Evolutionary conservation across 2,329 filamentous ascomycete species (phyloP).

Genomic region (Neurospora sp.): DNA sequence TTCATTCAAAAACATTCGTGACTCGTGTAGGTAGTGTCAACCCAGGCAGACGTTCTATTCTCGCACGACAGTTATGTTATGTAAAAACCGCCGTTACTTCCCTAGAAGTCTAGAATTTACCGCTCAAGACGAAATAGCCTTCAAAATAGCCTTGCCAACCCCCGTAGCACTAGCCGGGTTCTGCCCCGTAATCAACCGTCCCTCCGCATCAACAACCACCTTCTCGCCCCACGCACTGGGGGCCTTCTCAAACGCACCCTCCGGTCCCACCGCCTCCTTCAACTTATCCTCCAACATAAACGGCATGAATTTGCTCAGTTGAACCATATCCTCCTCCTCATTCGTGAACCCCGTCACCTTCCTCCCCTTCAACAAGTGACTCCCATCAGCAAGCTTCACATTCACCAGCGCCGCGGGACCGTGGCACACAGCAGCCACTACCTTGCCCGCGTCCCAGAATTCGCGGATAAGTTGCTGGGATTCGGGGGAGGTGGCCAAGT

Average conservation of each 20-base stretch:
- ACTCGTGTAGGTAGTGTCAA: neutral
- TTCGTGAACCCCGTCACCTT: slow-evolving; percentile 52
- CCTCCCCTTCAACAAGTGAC: slow-evolving; percentile 44
- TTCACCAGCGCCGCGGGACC: slow-evolving; percentile 54
- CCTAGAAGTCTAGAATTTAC: neutral
- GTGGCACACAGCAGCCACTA: slow-evolving; percentile 59
- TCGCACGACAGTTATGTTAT: no score
- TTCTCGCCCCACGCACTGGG: slow-evolving; percentile 36
- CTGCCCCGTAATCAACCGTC: slow-evolving; percentile 47
- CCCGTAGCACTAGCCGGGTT: slow-evolving; percentile 44
- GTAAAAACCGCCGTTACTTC: no score
- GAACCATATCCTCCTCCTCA: slow-evolving; percentile 39
- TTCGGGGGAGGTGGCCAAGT: slow-evolving; percentile 47
- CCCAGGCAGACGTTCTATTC: no score
- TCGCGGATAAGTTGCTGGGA: slow-evolving; percentile 52
- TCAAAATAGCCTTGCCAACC: slow-evolving; percentile 41
- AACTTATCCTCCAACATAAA: slow-evolving; percentile 53
- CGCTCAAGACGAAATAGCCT: slow-evolving; percentile 27
- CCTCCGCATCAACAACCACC: slow-evolving; percentile 34
- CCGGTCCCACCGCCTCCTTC: slow-evolving; percentile 29
- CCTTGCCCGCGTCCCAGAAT: slow-evolving; percentile 52
- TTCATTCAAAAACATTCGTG: neutral
- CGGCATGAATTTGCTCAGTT: slow-evolving; percentile 34
- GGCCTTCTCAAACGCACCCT: slow-evolving; percentile 48
- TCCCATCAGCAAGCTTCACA: slow-evolving; percentile 41